Evolutionary conservation across 2,329 filamentous ascomycete species (phyloP).

Genomic region (Cladophialophora psammophila): DNA sequence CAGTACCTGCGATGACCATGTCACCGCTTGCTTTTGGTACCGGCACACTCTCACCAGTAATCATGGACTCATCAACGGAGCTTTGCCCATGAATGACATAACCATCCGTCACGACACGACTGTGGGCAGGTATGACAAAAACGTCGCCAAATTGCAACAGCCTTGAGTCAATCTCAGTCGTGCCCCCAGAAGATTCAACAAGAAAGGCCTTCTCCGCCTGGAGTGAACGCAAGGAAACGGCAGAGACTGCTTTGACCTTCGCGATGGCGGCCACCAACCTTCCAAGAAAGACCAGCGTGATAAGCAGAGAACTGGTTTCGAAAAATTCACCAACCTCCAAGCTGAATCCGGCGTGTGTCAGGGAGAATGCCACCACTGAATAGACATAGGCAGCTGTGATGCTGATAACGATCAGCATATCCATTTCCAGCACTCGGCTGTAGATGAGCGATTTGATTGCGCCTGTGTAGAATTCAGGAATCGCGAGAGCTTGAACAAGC

Average conservation of each 20-base stretch:
- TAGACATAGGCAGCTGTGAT: slow-evolving; percentile 60
- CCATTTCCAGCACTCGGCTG: slow-evolving; percentile 61
- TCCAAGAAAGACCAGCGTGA: slow-evolving; percentile 61
- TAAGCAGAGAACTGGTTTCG: slow-evolving; percentile 62
- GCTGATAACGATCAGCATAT: slow-evolving; percentile 61
- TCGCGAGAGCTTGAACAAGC: slow-evolving; percentile 67
- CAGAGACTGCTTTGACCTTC: slow-evolving; percentile 56
- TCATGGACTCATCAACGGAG: slow-evolving; percentile 78
- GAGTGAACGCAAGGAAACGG: slow-evolving; percentile 61
- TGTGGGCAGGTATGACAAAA: slow-evolving; percentile 69
- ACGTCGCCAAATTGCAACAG: slow-evolving; percentile 75
- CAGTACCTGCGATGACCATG: slow-evolving; percentile 68
- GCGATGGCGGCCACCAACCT: slow-evolving; percentile 58
- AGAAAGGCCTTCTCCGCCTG: slow-evolving; percentile 66
- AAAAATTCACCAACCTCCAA: slow-evolving; percentile 58
- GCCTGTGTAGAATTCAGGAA: slow-evolving; percentile 70
- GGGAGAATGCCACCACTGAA: slow-evolving; percentile 58
- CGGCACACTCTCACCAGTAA: slow-evolving; percentile 73
- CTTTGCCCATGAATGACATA: slow-evolving; percentile 67
- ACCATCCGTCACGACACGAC: slow-evolving; percentile 72
- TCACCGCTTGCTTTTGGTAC: slow-evolving; percentile 65
- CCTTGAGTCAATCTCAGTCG: slow-evolving; percentile 66
- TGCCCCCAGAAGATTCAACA: slow-evolving; percentile 47
- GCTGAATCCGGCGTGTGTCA: slow-evolving; percentile 45
- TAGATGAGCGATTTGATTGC: slow-evolving; percentile 59